Evolutionary conservation across 176 grass and related monocot species (phyloP).

Genomic region (Carex littledalei): DNA sequence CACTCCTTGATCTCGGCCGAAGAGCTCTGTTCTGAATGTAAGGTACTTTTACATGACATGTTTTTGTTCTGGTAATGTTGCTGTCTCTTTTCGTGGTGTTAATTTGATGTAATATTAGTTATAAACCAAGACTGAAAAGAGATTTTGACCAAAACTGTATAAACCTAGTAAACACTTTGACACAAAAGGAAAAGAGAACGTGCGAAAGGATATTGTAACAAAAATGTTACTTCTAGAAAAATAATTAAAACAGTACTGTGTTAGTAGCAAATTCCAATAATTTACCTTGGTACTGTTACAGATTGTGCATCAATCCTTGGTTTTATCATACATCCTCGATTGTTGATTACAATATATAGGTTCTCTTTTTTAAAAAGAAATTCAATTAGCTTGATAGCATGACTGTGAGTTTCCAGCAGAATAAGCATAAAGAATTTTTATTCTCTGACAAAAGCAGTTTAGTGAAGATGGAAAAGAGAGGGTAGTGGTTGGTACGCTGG

Average conservation of each 20-base stretch:
- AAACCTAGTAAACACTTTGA: background rate
- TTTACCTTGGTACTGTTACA: background rate
- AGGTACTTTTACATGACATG: slow-evolving; percentile 39
- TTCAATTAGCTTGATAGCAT: slow-evolving; percentile 2
- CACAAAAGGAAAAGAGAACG: background rate
- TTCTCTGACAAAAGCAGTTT: slow-evolving; percentile 49
- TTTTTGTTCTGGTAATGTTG: background rate
- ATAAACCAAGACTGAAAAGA: background rate
- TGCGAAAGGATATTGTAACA: background rate
- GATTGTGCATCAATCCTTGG: background rate
- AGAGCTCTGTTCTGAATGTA: slow-evolving; percentile 67
- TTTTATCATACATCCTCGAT: background rate
- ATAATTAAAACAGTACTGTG: background rate
- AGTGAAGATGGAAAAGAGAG: slow-evolving; percentile 68
- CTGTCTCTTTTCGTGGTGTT: background rate
- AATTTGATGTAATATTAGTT: background rate
- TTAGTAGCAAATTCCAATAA: background rate
- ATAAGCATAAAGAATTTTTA: slow-evolving; percentile 2
- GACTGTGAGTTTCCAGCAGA: slow-evolving; percentile 6
- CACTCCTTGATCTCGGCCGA: slow-evolving; percentile 38
- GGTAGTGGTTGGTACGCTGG: slow-evolving; percentile 73
- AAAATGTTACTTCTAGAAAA: background rate
- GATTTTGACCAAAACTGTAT: background rate
- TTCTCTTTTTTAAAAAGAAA: background rate
- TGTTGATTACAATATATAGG: background rate